Evolutionary conservation across 176 grass and related monocot genomes (phyloP), one percentile per base, ranked within the genome.

Genomic region (Triticum monococcum): DNA sequence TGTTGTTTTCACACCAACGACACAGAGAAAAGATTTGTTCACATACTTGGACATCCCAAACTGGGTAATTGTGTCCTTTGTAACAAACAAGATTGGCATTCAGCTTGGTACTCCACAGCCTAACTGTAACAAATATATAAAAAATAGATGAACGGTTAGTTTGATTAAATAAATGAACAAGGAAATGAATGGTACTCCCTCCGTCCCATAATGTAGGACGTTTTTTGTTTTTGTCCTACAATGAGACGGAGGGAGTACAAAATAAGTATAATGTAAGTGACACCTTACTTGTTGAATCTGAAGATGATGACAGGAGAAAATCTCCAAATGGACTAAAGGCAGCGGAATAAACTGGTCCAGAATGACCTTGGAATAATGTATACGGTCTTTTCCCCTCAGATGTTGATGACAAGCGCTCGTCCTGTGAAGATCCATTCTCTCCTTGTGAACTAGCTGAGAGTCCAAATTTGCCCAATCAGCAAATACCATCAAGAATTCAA

Each of bases 21-120:
- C 20, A 45, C 3, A 41, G 10, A 59, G 35, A 79, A 69, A 45
- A 17, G 16, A 64, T 24, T 81, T 79, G 66, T 72, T 85, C 72
- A 57, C 87, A 78, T 95, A 98, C 95, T 92, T 98, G 94, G 43
- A 87, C 94, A 88, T 98, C 97, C 97, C 97, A 98, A 64, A 98
- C 94, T 13, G 97, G 97, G 70, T 94, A 96, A 84, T 98, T 98
- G 82, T 98, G 97, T 80, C 97, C 94, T 87, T 98, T 98, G 80
- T 94, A 98, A 84, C 97, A 94, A 54, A 96, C 97, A 81, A 98
- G 92, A 86, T 96, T 98, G 41, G 92, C 92, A 12, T 98, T 98
- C 83, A 98, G 71, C 72, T 93, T 96, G 73, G 92, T 96, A 72
- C 93, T 94, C 97, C 97, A 98, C 75, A 98, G 69, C 89, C 97